These are phyloP conservation scores for Eucalyptus globulus DNA, from an alignment of 345 rosid species.

Conservation along the genomic window DNA sequence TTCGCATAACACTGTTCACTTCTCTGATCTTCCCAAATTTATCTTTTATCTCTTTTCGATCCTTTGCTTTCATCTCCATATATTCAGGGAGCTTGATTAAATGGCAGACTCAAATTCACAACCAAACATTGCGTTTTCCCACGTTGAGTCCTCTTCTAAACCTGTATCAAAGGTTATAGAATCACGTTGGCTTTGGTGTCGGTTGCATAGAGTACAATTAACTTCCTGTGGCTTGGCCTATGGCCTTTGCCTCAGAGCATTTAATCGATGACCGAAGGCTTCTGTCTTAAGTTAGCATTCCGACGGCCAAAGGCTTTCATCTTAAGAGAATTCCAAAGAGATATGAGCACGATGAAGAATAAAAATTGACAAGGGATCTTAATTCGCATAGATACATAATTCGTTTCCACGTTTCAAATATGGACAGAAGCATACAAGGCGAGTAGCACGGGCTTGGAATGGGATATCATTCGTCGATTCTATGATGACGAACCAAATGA, in stretches of 20 bases:
- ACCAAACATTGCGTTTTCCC: background rate
- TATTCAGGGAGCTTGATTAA: background rate
- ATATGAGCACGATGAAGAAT: background rate
- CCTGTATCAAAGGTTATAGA: too few species aligned
- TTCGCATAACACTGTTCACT: fast-evolving
- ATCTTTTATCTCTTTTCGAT: too few species aligned
- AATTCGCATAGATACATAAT: background rate
- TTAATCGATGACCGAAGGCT: background rate
- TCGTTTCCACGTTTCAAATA: background rate
- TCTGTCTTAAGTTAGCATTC: background rate
- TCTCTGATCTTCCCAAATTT: too few species aligned
- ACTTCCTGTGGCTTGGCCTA: background rate
- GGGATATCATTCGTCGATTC: background rate
- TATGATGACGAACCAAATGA: background rate
- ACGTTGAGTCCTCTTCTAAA: background rate
- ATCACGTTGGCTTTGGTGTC: too few species aligned
- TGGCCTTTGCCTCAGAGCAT: background rate
- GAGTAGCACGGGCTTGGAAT: background rate
- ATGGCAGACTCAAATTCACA: background rate
- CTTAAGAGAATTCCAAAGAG: background rate
- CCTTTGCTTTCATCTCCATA: background rate
- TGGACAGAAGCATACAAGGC: background rate
- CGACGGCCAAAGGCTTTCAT: background rate
- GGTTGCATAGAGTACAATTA: background rate
- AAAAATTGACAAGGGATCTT: background rate